A percentile compares a stretch with the other conserved stretches of the same genome.
Evolutionary conservation across 768 basidiomycete genomes (phyloP).

Genomic region (Suillus plorans): DNA sequence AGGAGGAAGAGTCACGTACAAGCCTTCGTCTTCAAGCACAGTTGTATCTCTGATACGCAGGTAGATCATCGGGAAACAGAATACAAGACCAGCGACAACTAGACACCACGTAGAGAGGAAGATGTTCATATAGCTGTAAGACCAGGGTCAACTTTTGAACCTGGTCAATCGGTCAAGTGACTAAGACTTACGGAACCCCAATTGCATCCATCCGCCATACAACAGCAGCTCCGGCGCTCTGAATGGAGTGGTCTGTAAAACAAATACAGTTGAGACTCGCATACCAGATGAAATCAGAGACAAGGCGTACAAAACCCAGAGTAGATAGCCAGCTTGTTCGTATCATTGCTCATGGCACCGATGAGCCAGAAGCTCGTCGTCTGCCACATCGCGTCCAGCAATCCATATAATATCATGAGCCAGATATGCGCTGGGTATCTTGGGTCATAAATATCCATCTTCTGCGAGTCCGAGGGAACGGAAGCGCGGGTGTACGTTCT

Average conservation of each 20-base stretch:
- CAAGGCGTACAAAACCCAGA: constrained; percentile 68
- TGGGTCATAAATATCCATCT: constrained; percentile 52
- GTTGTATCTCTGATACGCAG: constrained; percentile 60
- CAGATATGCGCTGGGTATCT: constrained; percentile 37
- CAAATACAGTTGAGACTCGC: not conserved
- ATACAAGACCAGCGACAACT: constrained; percentile 60
- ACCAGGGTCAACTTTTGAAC: constrained; percentile 1
- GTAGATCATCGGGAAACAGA: constrained; percentile 72
- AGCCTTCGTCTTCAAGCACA: constrained; percentile 51
- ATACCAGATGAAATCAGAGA: not conserved
- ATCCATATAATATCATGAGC: constrained; percentile 67
- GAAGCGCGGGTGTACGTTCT: constrained; percentile 60
- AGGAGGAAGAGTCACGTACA: constrained; percentile 38
- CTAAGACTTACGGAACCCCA: constrained; percentile 54
- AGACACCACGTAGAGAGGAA: constrained; percentile 73
- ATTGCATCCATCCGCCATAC: constrained; percentile 69
- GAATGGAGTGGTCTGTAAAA: constrained; percentile 62
- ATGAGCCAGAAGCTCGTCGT: constrained; percentile 77
- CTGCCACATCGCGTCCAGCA: constrained; percentile 83
- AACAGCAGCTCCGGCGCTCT: constrained; percentile 72
- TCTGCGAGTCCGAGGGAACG: constrained; percentile 36
- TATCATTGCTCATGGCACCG: constrained; percentile 82
- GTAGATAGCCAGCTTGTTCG: constrained; percentile 73
- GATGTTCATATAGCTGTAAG: constrained; percentile 57
- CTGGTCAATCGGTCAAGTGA: not conserved